phyloP scores from a whole-genome alignment of 306 rosid species.

The Lagenaria siceraria region DNA sequence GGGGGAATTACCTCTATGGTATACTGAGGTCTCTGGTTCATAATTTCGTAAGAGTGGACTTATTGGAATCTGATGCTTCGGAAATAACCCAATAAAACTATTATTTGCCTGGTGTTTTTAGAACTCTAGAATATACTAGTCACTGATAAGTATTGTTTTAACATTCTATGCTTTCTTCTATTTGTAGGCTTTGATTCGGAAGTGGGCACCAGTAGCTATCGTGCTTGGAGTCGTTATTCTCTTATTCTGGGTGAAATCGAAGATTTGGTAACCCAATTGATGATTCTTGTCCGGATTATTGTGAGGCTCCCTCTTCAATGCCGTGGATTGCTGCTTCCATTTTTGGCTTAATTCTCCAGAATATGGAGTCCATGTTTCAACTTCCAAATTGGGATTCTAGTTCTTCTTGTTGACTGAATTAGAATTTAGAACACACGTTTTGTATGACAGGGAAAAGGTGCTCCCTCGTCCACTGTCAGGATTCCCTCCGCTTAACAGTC shows the following conservation, averaged over 20 bases:
- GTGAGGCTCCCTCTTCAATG: background rate
- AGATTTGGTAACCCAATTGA: conserved; percentile 66
- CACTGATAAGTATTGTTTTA: background rate
- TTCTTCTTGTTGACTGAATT: background rate
- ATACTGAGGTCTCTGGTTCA: background rate
- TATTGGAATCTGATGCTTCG: background rate
- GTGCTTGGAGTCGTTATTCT: conserved; percentile 92
- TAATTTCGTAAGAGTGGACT: no score
- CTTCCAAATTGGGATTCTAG: background rate
- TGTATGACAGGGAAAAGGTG: background rate
- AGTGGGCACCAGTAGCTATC: conserved; percentile 95
- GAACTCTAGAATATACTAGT: background rate
- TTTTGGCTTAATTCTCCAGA: background rate
- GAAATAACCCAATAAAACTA: background rate
- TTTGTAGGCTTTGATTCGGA: conserved; percentile 73
- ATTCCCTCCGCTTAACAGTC: background rate
- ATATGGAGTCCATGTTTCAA: background rate
- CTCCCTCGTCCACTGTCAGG: background rate
- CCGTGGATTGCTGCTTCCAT: background rate
- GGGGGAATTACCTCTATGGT: background rate
- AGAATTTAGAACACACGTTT: background rate
- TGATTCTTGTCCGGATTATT: background rate
- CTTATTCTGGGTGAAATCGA: conserved; percentile 85
- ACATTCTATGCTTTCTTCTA: conserved; percentile 1
- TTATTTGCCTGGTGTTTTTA: background rate